Evolutionary conservation across 805 yeast species (phyloP).

Genomic region (Barnettozyma pratensis): DNA sequence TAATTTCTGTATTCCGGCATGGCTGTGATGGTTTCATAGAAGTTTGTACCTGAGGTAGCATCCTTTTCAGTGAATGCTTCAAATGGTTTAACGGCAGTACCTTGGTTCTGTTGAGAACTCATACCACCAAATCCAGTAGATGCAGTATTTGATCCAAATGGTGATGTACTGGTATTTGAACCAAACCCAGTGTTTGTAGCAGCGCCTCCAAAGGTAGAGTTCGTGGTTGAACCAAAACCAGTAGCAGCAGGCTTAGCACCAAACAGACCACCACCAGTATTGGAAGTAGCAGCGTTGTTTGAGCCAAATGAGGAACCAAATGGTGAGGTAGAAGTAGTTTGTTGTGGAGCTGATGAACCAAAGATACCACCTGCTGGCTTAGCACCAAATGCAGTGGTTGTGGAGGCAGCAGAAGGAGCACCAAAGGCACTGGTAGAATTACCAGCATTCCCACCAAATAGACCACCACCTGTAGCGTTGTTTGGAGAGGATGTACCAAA

Average conservation of each 20-base stretch:
- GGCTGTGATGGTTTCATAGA: constrained; percentile 69
- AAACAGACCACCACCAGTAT: constrained; percentile 33
- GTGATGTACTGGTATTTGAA: constrained; percentile 29
- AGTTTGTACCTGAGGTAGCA: constrained; percentile 46
- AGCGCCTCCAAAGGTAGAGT: constrained; percentile 5
- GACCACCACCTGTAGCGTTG: constrained; percentile 24
- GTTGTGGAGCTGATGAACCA: constrained; percentile 11
- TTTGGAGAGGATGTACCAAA: constrained; percentile 24
- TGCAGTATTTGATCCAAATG: constrained; percentile 32
- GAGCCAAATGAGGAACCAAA: constrained; percentile 34
- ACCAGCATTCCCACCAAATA: constrained; percentile 35
- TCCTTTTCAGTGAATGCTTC: constrained; percentile 71
- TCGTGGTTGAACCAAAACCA: constrained; percentile 18
- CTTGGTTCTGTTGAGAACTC: constrained; percentile 40
- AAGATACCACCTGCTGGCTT: constrained; percentile 23
- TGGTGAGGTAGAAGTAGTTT: constrained; percentile 19
- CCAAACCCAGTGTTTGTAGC: constrained; percentile 22
- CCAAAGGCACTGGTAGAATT: constrained; percentile 19
- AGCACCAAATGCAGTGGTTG: constrained; percentile 20
- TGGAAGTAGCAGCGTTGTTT: constrained; percentile 19
- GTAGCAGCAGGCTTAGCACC: constrained; percentile 30
- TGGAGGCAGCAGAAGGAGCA: constrained; percentile 8
- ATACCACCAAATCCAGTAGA: constrained; percentile 19
- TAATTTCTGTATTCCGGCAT: constrained; percentile 88
- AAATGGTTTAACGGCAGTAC: constrained; percentile 71